Base-by-base conservation (phyloP, 176 grass and related monocot genomes). In the Raddia distichophylla region DNA sequence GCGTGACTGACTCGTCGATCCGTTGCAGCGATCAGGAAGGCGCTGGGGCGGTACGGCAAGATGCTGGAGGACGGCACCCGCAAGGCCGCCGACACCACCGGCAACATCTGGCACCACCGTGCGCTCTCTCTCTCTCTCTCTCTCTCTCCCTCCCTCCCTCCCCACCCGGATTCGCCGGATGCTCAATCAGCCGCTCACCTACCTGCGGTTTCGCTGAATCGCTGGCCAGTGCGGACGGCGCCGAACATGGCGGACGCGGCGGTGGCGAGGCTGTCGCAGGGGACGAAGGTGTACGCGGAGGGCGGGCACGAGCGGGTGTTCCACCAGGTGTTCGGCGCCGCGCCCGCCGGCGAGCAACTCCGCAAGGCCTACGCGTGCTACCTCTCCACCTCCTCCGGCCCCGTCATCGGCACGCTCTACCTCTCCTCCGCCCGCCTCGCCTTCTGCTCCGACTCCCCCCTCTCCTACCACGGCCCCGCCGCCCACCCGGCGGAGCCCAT, bases 281-380 rank as follows among this genome's bases (percentile, higher is more conserved):
- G 91, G 54, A 97, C 94, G 27, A 97, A 97, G 81, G 91, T 92
- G 79, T 80, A 94, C 71, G 91, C 94, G 60, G 94, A 97, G 93
- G 94, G 94, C 7, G 94, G 94, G 33, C 86, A 81, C 52, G 83
- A 90, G 50, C 80, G 89, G 88, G 81, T 97, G 82, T 97, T 97
- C 79, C 83, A 92, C 49, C 94, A 94, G 87, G 82, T 65, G 79
- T 97, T 97, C 73, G 94, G 87, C 53, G 48, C 22, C 72, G 34
- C 90, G 73, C 91, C 87, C 3, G 89, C 87, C 2, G 89, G 87
- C 42, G 89, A 97, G 79, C 85, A 97, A 68, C 91, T 97, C 11
- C 77, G 63, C 78, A 97, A 97, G 79, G 83, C 91, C 74, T 97
- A 94, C 73, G 94, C 94, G 6, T 97, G 94, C 85, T 97, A 97